Conservation (phyloP, 2,329 filamentous ascomycete species). For the Epichloe elymi region DNA sequence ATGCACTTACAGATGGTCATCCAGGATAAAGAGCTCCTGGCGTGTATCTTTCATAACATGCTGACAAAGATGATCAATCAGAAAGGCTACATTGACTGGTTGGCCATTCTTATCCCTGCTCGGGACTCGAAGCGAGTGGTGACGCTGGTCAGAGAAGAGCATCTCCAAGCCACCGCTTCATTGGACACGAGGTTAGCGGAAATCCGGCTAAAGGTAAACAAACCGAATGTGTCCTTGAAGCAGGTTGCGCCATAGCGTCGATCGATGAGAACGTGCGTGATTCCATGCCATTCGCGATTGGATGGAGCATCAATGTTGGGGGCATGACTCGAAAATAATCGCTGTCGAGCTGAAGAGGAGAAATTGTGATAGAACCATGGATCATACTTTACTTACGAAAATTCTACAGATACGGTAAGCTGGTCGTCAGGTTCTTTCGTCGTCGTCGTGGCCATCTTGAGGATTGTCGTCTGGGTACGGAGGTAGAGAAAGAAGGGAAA, state of each 20-base stretch:
- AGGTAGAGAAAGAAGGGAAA: not conserved
- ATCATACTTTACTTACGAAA: constrained; percentile 32
- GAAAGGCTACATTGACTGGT: constrained; percentile 55
- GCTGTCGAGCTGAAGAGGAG: not conserved
- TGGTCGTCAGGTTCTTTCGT: constrained; percentile 10
- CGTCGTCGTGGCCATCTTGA: not conserved
- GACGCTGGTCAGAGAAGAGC: constrained; percentile 74
- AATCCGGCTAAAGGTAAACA: not conserved
- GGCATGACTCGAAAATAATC: not conserved
- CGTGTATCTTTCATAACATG: constrained; percentile 75
- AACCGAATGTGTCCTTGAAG: not conserved
- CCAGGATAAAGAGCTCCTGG: constrained; percentile 80
- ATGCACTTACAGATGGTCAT: constrained; percentile 67
- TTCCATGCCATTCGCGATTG: not conserved
- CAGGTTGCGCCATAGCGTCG: not conserved
- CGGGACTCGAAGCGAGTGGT: constrained; percentile 58
- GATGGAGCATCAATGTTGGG: not conserved
- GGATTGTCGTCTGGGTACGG: not conserved
- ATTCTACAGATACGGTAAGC: constrained; percentile 58
- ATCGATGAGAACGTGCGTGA: not conserved
- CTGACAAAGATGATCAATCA: constrained; percentile 68
- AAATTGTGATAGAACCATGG: not conserved
- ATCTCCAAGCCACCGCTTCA: constrained; percentile 81
- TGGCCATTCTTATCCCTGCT: constrained; percentile 43
- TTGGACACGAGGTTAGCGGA: not conserved